phyloP scores from a whole-genome alignment of 768 basidiomycete genomes.

The Cyclocybe cylindracea region DNA sequence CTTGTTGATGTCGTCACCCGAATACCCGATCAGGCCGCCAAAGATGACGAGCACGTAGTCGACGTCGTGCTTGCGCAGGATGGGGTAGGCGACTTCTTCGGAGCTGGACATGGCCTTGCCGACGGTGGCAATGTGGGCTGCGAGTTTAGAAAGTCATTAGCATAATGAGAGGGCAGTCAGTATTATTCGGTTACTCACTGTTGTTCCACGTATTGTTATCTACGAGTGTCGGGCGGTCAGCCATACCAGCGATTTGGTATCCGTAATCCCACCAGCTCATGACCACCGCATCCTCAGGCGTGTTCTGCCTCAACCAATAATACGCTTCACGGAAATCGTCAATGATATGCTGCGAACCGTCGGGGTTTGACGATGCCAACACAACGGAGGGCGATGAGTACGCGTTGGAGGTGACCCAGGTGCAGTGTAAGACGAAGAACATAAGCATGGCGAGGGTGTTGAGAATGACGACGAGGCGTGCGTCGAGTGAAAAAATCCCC shows the following conservation, averaged over 20 bases:
- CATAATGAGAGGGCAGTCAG: background rate
- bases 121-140: slow-evolving; percentile 97
- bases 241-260: slow-evolving; percentile 99
- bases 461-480: slow-evolving; percentile 72
- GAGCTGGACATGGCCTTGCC: slow-evolving; percentile 96
- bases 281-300: slow-evolving; percentile 86
- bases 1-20: slow-evolving; percentile 99
- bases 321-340: slow-evolving; percentile 99
- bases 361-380: slow-evolving; percentile 72
- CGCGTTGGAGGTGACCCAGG: slow-evolving; percentile 91
- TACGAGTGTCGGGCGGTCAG: slow-evolving; percentile 92
- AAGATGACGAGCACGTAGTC: slow-evolving; percentile 98
- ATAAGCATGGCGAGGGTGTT: slow-evolving; percentile 77
- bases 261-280: slow-evolving; percentile 99
- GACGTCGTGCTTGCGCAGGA: slow-evolving; percentile 95
- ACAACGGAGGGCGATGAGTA: slow-evolving; percentile 99
- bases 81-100: slow-evolving; percentile 96
- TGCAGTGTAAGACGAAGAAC: slow-evolving; percentile 95
- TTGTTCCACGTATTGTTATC: slow-evolving; percentile 99
- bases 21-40: slow-evolving; percentile 94
- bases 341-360: slow-evolving; percentile 92
- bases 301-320: slow-evolving; percentile 98
- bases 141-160: slow-evolving; percentile 6
- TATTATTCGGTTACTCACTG: slow-evolving; percentile 55
- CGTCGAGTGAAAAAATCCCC: slow-evolving; percentile 86